Percentiles rank a stretch among this genome's conserved stretches.
Conservation (phyloP, 306 rosid genomes). For the Quillaja saponaria region DNA sequence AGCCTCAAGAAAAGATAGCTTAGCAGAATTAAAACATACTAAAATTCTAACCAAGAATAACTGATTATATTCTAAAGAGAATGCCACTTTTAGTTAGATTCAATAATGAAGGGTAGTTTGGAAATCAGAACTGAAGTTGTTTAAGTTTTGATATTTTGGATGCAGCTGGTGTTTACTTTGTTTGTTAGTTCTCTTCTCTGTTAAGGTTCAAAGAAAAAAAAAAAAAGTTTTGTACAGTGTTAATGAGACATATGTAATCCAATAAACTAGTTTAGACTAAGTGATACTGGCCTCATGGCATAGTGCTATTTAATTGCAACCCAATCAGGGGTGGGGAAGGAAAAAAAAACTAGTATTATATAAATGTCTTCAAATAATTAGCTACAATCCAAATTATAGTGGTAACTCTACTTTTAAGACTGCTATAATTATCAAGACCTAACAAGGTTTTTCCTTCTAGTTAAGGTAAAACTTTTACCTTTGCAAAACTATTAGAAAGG, state of each 20-base stretch:
- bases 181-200: no score
- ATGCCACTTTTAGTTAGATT: slow-evolving; percentile 36
- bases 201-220: no score
- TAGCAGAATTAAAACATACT: slow-evolving; percentile 25
- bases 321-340: slow-evolving; percentile 49
- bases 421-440: slow-evolving; percentile 1
- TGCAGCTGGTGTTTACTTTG: no score
- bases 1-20: slow-evolving; percentile 34
- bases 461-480: slow-evolving; percentile 3
- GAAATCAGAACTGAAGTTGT: slow-evolving; percentile 1
- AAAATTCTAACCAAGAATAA: slow-evolving; percentile 19
- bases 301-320: slow-evolving; percentile 47
- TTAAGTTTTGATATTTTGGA: slow-evolving; percentile 34
- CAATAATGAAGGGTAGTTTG: slow-evolving; percentile 1
- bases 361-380: slow-evolving; percentile 10
- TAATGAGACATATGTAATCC: slow-evolving; percentile 44
- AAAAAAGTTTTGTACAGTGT: slow-evolving; percentile 36
- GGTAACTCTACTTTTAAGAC: slow-evolving; percentile 19
- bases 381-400: slow-evolving; percentile 1
- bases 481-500: background rate
- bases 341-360: slow-evolving; percentile 20
- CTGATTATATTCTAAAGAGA: slow-evolving; percentile 25
- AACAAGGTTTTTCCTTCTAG: slow-evolving; percentile 6
- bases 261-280: slow-evolving; percentile 37
- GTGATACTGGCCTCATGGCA: slow-evolving; percentile 35